Conservation (phyloP, 768 basidiomycete species). For the Leccinum uliginosum region DNA sequence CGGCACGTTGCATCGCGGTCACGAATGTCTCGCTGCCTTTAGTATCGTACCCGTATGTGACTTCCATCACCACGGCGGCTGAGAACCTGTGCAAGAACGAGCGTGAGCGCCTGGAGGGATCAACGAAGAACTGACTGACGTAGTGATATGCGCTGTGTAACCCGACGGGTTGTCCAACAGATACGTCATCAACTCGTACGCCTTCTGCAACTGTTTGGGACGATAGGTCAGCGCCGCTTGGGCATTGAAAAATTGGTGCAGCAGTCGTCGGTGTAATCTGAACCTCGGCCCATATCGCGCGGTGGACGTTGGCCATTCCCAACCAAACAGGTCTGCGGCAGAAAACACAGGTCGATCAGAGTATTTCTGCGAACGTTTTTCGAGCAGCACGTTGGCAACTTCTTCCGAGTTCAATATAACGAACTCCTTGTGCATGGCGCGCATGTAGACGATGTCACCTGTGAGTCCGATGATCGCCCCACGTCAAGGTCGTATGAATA, state of each 20-base stretch:
- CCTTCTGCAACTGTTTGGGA: neutral
- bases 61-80: neutral
- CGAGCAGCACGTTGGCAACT: neutral
- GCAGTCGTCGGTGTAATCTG: slow-evolving; percentile 8
- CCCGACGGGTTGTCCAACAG: slow-evolving; percentile 6
- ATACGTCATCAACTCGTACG: neutral
- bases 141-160: slow-evolving; percentile 6
- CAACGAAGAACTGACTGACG: neutral
- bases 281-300: slow-evolving; percentile 16
- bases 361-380: neutral
- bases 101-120: neutral
- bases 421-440: neutral
- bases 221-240: neutral
- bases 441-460: neutral
- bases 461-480: neutral
- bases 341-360: neutral
- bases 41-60: slow-evolving; percentile 1
- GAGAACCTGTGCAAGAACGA: neutral
- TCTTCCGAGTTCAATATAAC: neutral
- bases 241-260: slow-evolving; percentile 19
- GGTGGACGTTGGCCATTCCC: slow-evolving; percentile 8
- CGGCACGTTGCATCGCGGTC: slow-evolving; percentile 6
- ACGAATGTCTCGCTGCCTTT: neutral
- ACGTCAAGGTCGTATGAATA: neutral
- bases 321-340: slow-evolving; percentile 10